Percentiles rank a stretch among this genome's conserved stretches.
Conservation (phyloP, 805 yeast genomes). For the Metschnikowia borealis region DNA sequence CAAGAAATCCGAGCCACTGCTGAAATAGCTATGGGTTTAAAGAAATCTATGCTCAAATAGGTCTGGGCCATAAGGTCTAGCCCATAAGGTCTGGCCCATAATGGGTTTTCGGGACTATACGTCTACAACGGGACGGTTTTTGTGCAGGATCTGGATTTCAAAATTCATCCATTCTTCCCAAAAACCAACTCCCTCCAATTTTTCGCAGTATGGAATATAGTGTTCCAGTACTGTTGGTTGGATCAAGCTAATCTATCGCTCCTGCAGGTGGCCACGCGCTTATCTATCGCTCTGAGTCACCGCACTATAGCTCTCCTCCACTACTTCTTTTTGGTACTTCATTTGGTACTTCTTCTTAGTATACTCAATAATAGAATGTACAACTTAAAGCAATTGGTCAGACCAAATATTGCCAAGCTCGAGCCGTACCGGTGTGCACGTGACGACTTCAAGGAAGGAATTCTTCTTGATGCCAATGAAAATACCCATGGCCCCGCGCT, state of each 20-base stretch:
- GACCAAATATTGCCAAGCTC: slow-evolving; percentile 79
- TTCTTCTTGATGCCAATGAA: slow-evolving; percentile 92
- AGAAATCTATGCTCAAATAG: too few relatives aligned
- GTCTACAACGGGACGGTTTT: too few relatives aligned
- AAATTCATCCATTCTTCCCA: too few relatives aligned
- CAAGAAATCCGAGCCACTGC: not conserved
- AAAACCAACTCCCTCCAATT: too few relatives aligned
- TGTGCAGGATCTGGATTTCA: too few relatives aligned
- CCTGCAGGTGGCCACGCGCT: slow-evolving; percentile 2
- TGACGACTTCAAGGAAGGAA: slow-evolving; percentile 88
- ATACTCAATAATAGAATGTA: slow-evolving; percentile 1
- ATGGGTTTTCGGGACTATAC: too few relatives aligned
- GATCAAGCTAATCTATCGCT: not conserved
- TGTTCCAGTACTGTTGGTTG: not conserved
- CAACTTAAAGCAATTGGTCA: slow-evolving; percentile 52
- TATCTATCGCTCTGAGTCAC: slow-evolving; percentile 4
- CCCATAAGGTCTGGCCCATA: too few relatives aligned
- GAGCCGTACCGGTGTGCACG: slow-evolving; percentile 96
- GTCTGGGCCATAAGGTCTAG: too few relatives aligned
- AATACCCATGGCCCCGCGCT: slow-evolving; percentile 90
- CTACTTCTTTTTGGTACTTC: not conserved
- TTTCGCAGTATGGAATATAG: too few relatives aligned
- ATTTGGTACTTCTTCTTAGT: not conserved
- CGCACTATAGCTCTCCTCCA: not conserved
- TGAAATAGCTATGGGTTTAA: not conserved